Percentiles rank a stretch among this genome's conserved stretches.
These are phyloP conservation scores for Hypoxylon perforatum DNA, from an alignment of 495 filamentous ascomycete genomes.

Conservation along the genomic window DNA sequence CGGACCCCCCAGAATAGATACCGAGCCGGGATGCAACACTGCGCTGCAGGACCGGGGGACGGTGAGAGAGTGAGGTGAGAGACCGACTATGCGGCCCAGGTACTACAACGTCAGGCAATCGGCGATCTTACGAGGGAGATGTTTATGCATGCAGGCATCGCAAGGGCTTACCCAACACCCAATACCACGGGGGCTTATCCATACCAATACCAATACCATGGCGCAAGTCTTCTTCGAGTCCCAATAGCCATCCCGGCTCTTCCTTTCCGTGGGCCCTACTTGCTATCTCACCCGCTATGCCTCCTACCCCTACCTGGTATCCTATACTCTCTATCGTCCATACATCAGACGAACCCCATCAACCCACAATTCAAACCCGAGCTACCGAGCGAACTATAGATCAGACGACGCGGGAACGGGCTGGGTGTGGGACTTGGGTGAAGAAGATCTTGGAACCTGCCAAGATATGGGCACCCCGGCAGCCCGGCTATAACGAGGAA, in stretches of 20 bases:
- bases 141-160: slow-evolving; percentile 34
- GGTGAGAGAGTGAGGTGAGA: slow-evolving; percentile 25
- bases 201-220: slow-evolving; percentile 35
- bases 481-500: slow-evolving; percentile 21
- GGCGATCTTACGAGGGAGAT: slow-evolving; percentile 28
- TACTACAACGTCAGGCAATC: slow-evolving; percentile 36
- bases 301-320: neutral
- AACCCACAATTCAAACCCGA: slow-evolving; percentile 18
- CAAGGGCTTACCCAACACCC: slow-evolving; percentile 26
- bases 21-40: slow-evolving; percentile 43
- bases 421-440: slow-evolving; percentile 19
- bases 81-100: slow-evolving; percentile 42
- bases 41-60: slow-evolving; percentile 37
- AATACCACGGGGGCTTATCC: slow-evolving; percentile 7
- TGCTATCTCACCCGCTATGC: neutral
- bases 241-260: slow-evolving; percentile 12
- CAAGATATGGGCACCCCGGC: slow-evolving; percentile 30
- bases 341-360: slow-evolving; percentile 22
- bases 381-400: slow-evolving; percentile 12
- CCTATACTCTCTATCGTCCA: neutral
- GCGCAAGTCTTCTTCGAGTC: slow-evolving; percentile 14
- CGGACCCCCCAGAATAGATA: slow-evolving; percentile 31
- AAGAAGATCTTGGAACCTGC: slow-evolving; percentile 21
- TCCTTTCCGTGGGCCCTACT: slow-evolving; percentile 1
- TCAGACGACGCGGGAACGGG: slow-evolving; percentile 15